These are phyloP conservation scores for Lathyrus aphaca DNA, from an alignment of 306 rosid species.

Conservation along the genomic window DNA sequence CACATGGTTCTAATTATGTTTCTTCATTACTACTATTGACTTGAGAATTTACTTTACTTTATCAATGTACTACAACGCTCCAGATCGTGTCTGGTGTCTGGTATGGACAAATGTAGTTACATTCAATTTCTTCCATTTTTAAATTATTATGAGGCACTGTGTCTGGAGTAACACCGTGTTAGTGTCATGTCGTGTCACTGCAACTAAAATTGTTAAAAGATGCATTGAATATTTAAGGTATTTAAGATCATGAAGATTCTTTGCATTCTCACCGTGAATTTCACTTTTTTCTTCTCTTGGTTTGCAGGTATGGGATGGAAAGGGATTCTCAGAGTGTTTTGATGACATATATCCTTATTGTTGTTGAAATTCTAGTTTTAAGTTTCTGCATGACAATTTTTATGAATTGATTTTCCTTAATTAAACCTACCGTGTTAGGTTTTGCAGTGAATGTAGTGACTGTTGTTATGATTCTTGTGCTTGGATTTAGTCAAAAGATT, in stretches of 20 bases:
- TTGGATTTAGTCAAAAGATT: constrained; percentile 52
- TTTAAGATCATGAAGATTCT: constrained; percentile 13
- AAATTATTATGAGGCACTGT: background rate
- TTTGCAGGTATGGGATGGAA: constrained; percentile 84
- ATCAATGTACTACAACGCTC: background rate
- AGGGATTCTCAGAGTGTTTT: constrained; percentile 67
- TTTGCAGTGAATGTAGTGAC: constrained; percentile 73
- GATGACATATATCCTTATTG: constrained; percentile 77
- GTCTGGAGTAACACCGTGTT: background rate
- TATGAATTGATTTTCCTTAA: constrained; percentile 58
- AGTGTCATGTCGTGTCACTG: no score
- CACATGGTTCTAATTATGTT: constrained; percentile 4
- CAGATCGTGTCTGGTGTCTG: background rate
- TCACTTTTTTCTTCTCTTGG: constrained; percentile 25
- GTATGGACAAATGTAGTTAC: background rate
- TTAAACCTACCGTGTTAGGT: constrained; percentile 60
- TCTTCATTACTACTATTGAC: constrained; percentile 18
- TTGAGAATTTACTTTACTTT: constrained; percentile 19
- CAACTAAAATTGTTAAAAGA: no score
- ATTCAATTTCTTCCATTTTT: background rate
- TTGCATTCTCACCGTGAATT: constrained; percentile 29
- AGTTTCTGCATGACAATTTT: constrained; percentile 18
- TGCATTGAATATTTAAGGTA: background rate
- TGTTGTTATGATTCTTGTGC: constrained; percentile 47
- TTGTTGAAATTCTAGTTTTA: constrained; percentile 14